Conservation (phyloP, 2,329 filamentous ascomycete genomes). For the Byssochlamys sp. region DNA sequence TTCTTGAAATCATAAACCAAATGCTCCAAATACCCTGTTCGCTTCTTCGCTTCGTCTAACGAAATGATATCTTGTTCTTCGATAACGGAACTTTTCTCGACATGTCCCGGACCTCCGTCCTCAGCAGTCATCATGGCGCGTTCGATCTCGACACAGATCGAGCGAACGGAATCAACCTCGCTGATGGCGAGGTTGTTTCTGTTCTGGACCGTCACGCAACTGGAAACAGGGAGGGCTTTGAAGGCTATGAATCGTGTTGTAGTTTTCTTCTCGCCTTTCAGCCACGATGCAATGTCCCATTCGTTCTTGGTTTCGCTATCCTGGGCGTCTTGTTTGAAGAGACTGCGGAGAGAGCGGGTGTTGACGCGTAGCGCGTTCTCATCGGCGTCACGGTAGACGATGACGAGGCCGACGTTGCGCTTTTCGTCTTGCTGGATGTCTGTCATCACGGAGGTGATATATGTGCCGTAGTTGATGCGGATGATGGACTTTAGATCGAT, state of each 20-base stretch:
- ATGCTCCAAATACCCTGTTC: conserved; percentile 76
- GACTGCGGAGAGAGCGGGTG: conserved; percentile 61
- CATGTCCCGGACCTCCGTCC: conserved; percentile 17
- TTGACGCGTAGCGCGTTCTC: conserved; percentile 70
- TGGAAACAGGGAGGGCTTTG: conserved; percentile 33
- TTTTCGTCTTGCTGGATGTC: conserved; percentile 64
- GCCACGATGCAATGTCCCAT: conserved; percentile 35
- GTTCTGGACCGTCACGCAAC: conserved; percentile 15
- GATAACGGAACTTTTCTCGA: conserved; percentile 28
- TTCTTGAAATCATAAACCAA: conserved; percentile 85
- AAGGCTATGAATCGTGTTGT: conserved; percentile 32
- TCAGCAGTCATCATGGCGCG: conserved; percentile 46
- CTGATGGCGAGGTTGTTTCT: conserved; percentile 20
- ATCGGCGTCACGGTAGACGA: conserved; percentile 64
- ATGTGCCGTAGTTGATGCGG: conserved; percentile 68
- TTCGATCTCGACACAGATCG: conserved; percentile 67
- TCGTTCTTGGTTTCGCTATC: conserved; percentile 21
- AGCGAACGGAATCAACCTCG: conserved; percentile 48
- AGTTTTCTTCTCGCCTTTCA: conserved; percentile 20
- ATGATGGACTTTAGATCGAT: conserved; percentile 66
- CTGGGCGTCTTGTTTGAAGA: conserved; percentile 41
- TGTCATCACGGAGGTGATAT: conserved; percentile 81
- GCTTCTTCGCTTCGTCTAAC: conserved; percentile 72
- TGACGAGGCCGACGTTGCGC: conserved; percentile 73
- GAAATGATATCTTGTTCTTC: conserved; percentile 66